Percentiles rank a stretch among this genome's conserved stretches.
Evolutionary conservation across 1,284 basidiomycete genomes (phyloP).

Genomic region (Moesziomyces antarcticus): DNA sequence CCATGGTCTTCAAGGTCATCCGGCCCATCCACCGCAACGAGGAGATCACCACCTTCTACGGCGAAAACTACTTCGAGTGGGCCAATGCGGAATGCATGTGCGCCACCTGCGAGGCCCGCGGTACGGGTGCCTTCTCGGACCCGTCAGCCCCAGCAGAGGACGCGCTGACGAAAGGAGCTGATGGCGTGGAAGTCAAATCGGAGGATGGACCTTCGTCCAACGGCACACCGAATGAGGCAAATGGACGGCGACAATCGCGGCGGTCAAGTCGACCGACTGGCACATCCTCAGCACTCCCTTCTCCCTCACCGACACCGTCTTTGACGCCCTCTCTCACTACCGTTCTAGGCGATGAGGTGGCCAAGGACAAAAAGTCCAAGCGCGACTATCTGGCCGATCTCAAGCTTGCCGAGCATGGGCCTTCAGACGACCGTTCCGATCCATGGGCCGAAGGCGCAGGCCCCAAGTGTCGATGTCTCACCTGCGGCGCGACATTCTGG

Average conservation of each 20-base stretch:
- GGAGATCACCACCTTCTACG: slow-evolving; percentile 77
- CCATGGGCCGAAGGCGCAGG: slow-evolving; percentile 50
- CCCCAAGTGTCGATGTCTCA: slow-evolving; percentile 56
- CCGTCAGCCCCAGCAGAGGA: slow-evolving; percentile 6
- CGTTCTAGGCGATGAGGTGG: slow-evolving; percentile 15
- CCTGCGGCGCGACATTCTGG: slow-evolving; percentile 62
- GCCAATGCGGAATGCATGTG: slow-evolving; percentile 88
- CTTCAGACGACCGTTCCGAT: slow-evolving; percentile 48
- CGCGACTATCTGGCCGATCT: slow-evolving; percentile 40
- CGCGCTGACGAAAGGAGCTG: slow-evolving; percentile 4
- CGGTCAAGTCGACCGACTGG: slow-evolving; percentile 27
- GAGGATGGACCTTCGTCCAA: slow-evolving; percentile 18
- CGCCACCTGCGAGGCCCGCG: slow-evolving; percentile 83
- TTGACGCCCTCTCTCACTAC: slow-evolving; percentile 29
- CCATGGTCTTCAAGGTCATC: slow-evolving; percentile 87
- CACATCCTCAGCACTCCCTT: slow-evolving; percentile 29
- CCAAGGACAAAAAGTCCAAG: slow-evolving; percentile 39
- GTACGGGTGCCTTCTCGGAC: slow-evolving; percentile 72
- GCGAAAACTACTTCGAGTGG: slow-evolving; percentile 77
- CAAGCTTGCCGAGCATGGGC: slow-evolving; percentile 48
- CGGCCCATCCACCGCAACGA: slow-evolving; percentile 82
- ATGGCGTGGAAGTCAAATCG: slow-evolving; percentile 25
- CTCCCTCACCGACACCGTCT: slow-evolving; percentile 43
- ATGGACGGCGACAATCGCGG: slow-evolving; percentile 39
- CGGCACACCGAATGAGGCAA: slow-evolving; percentile 20